phyloP scores from a whole-genome alignment of 2,329 filamentous ascomycete genomes.

The Fusarium domesticum region DNA sequence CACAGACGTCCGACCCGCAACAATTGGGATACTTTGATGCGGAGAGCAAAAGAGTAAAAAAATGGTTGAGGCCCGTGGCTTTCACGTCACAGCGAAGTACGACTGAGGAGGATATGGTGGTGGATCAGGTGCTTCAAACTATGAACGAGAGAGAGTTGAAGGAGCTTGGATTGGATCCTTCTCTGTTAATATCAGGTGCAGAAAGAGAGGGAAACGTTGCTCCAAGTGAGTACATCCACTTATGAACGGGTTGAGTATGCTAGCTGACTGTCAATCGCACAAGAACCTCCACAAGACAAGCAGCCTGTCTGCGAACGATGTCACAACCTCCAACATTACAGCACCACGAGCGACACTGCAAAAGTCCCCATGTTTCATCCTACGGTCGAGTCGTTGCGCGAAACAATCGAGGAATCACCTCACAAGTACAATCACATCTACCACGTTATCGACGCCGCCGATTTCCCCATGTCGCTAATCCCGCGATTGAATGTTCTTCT shows the following conservation, averaged over 20 bases:
- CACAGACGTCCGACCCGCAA: conserved; percentile 51
- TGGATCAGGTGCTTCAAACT: conserved; percentile 43
- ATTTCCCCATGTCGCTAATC: conserved; percentile 92
- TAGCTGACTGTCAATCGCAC: conserved; percentile 13
- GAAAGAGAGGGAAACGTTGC: conserved; percentile 18
- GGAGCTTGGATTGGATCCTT: conserved; percentile 46
- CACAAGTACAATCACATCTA: conserved; percentile 93
- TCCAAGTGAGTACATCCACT: conserved; percentile 13
- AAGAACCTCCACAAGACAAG: conserved; percentile 27
- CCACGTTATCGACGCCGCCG: conserved; percentile 89
- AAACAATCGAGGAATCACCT: conserved; percentile 84
- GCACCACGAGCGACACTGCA: conserved; percentile 47
- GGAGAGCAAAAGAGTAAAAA: conserved; percentile 48
- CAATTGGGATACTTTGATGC: conserved; percentile 57
- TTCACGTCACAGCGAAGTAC: conserved; percentile 14
- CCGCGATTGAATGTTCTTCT: conserved; percentile 71
- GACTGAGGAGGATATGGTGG: conserved; percentile 44
- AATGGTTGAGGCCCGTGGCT: conserved; percentile 38
- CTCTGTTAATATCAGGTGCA: conserved; percentile 35
- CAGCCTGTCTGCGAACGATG: conserved; percentile 81
- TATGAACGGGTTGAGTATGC: neutral
- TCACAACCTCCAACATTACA: conserved; percentile 76
- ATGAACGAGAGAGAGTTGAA: conserved; percentile 43
- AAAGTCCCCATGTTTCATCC: conserved; percentile 71
- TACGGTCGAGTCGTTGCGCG: conserved; percentile 72